Evolutionary conservation across 352 stramenopile genomes (phyloP), one percentile per base, ranked within the genome.

Genomic region (Globisporangium carolinianum): DNA sequence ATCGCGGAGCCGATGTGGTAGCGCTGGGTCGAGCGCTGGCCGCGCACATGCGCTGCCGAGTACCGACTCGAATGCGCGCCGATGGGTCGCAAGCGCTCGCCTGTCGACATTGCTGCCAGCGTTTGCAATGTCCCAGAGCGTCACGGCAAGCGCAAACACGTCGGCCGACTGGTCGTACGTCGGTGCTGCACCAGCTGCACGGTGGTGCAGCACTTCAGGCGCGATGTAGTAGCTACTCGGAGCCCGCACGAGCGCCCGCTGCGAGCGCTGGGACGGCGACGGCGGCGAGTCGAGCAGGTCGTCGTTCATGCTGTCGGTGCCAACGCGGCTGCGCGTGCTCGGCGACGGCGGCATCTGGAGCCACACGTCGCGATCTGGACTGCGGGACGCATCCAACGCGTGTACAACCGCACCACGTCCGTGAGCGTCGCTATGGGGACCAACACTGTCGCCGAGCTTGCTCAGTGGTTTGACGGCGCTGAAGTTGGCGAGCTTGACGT

Each of bases 401-500:
- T 32, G 24, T 32, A 32, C 24, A 32, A 32, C 24, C 24, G 24
- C 24, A 32, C 24, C 24, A 32, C 24, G 24, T 32, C 24, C 24
- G 3, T 32, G 2, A 32, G 24, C 24, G 24, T 32, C 24, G 24
- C 24, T 32, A 32, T 32, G 24, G 24, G 2, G 24, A 32, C 24
- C 24, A 32, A 32, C 51, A 9, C 24, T 1, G 35, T 35, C 15
- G 24, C 2, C 50, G 3, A 60, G 37, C 55, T 60, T 63, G 39
- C 41, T 36, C 24, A 53, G 56, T 12, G 55, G 68, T 17, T 73
- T 59, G 0, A 74, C 80, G 37, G 85, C 76, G 15, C 77, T 75
- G 58, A 89, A 89, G 50, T 87, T 75, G 1, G 79, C 79, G 51
- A 89, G 72, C 45, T 87, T 89, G 65, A 85, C 70, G 41, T 68